These are phyloP conservation scores for Colletotrichum sp. DNA, from an alignment of 2,329 filamentous ascomycete genomes.

Conservation along the genomic window DNA sequence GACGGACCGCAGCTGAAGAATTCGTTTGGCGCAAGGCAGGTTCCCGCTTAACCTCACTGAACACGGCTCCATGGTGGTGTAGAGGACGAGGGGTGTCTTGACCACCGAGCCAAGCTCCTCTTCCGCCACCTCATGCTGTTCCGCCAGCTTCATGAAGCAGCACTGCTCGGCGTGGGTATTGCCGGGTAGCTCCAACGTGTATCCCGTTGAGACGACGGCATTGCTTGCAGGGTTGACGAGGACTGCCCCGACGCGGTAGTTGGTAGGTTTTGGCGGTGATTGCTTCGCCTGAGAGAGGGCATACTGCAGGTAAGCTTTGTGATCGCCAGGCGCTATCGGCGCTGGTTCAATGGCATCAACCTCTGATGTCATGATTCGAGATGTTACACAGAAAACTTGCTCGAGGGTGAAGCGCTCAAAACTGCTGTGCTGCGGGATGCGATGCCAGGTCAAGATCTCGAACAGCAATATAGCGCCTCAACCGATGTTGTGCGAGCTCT, in stretches of 20 bases:
- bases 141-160: constrained; percentile 77
- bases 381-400: not conserved
- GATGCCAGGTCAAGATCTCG: not conserved
- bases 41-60: constrained; percentile 77
- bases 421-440: not conserved
- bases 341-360: not conserved
- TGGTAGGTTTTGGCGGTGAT: constrained; percentile 86
- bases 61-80: constrained; percentile 94
- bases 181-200: constrained; percentile 86
- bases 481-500: not conserved
- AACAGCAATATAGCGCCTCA: not conserved
- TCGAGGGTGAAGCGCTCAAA: not conserved
- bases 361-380: constrained; percentile 12
- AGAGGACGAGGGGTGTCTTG: constrained; percentile 65
- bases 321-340: constrained; percentile 41
- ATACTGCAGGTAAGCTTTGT: constrained; percentile 64
- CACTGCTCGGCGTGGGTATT: constrained; percentile 98
- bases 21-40: constrained; percentile 77
- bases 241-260: constrained; percentile 95
- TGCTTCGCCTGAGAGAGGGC: constrained; percentile 78
- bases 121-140: constrained; percentile 53
- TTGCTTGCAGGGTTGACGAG: constrained; percentile 66
- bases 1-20: constrained; percentile 65
- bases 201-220: constrained; percentile 77
- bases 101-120: constrained; percentile 57